phyloP scores from a whole-genome alignment of 2,329 filamentous ascomycete genomes.

The Trichoderma aggressivum region DNA sequence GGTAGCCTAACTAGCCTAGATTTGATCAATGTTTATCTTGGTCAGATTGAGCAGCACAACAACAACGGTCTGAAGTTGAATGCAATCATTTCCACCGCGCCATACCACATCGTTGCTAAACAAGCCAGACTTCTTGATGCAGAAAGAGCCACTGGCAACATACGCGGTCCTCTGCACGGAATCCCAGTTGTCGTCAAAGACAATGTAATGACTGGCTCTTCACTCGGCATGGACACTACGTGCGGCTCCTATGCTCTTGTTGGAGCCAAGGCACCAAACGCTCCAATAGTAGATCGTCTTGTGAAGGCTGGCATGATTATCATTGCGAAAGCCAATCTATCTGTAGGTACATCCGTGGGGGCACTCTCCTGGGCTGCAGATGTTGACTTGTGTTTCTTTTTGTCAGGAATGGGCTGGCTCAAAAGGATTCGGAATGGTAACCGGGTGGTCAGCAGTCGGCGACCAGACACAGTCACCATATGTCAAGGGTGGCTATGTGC shows the following conservation, averaged over 20 bases:
- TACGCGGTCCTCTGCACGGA: not conserved
- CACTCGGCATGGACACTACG: not conserved
- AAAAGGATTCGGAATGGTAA: not conserved
- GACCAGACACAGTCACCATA: not conserved
- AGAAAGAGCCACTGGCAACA: not conserved
- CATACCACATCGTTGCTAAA: not conserved
- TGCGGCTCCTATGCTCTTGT: not conserved
- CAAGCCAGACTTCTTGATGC: not conserved
- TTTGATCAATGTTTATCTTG: not conserved
- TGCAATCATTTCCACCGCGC: not conserved
- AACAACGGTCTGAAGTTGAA: not conserved
- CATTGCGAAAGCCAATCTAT: not conserved
- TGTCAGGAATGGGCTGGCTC: not conserved
- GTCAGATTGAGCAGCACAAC: not conserved
- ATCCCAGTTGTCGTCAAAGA: not conserved
- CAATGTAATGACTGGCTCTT: not conserved
- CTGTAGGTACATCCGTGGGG: not conserved
- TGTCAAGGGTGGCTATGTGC: not conserved
- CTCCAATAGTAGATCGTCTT: not conserved
- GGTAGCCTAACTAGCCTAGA: not conserved
- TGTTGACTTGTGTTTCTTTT: not conserved
- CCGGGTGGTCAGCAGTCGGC: not conserved
- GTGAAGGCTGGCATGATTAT: not conserved
- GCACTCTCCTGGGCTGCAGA: not conserved
- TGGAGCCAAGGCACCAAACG: not conserved